phyloP scores from a whole-genome alignment of 768 basidiomycete species.

The Leccinum barrowsii region DNA sequence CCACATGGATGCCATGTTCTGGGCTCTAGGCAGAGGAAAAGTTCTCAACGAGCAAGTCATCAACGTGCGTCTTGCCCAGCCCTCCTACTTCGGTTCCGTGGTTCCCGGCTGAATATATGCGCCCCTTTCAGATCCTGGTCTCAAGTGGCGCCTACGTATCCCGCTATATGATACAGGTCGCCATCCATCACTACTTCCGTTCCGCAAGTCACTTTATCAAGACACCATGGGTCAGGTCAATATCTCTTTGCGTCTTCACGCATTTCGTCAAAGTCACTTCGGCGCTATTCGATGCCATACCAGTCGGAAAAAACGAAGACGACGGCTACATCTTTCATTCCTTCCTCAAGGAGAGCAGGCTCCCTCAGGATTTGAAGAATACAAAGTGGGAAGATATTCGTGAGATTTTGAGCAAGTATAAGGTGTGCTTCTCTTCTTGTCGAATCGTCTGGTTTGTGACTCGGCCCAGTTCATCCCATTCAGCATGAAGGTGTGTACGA shows the following conservation, averaged over 20 bases:
- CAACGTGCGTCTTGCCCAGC: constrained; percentile 47
- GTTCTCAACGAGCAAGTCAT: constrained; percentile 62
- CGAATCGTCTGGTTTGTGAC: constrained; percentile 11
- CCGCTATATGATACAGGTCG: constrained; percentile 73
- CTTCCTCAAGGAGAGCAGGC: constrained; percentile 68
- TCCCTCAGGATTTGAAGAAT: constrained; percentile 54
- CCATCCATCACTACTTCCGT: constrained; percentile 76
- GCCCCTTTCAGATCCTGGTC: constrained; percentile 55
- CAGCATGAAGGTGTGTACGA: constrained; percentile 52
- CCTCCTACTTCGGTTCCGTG: constrained; percentile 18
- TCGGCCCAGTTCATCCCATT: constrained; percentile 70
- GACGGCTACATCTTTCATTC: constrained; percentile 63
- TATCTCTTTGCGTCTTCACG: constrained; percentile 56
- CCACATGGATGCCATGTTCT: constrained; percentile 63
- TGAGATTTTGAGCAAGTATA: constrained; percentile 66
- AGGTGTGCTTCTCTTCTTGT: constrained; percentile 38
- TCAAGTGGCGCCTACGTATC: constrained; percentile 75
- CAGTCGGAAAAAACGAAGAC: constrained; percentile 69
- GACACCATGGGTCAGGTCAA: constrained; percentile 66
- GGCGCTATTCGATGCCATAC: constrained; percentile 60
- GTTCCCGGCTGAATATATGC: constrained; percentile 27
- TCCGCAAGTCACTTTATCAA: constrained; percentile 73
- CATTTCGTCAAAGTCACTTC: constrained; percentile 62
- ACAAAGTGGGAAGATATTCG: constrained; percentile 62
- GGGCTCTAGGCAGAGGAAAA: constrained; percentile 71